phyloP scores from a whole-genome alignment of 176 grass and related monocot genomes.

The Dactylis glomerata region DNA sequence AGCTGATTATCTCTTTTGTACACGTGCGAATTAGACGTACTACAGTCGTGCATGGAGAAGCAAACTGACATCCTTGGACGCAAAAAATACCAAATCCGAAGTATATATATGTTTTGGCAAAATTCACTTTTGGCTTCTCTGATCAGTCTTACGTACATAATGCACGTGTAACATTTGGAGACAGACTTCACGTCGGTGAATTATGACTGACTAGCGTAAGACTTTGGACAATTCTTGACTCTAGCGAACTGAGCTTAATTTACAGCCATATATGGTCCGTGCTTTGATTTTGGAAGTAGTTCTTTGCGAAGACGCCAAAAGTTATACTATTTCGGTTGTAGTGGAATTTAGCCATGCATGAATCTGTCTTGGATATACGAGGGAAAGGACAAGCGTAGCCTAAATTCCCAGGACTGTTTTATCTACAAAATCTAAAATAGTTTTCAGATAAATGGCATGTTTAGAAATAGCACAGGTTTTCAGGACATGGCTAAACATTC shows the following conservation, averaged over 20 bases:
- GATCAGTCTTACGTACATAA: neutral
- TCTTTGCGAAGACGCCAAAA: too few species aligned
- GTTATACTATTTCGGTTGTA: too few species aligned
- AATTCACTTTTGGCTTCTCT: neutral
- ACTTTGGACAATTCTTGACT: neutral
- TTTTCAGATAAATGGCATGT: too few species aligned
- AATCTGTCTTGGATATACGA: too few species aligned
- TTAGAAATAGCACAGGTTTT: too few species aligned
- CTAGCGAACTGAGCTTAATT: neutral
- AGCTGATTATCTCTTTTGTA: neutral
- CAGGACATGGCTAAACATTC: too few species aligned
- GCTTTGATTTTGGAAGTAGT: neutral
- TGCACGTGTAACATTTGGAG: neutral
- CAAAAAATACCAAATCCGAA: neutral
- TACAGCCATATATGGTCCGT: neutral
- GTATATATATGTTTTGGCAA: neutral
- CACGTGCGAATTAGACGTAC: neutral
- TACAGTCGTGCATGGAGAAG: neutral
- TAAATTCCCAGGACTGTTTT: too few species aligned
- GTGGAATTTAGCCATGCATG: too few species aligned
- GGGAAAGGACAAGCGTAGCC: too few species aligned
- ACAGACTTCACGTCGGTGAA: neutral
- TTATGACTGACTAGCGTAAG: neutral
- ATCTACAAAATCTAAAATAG: too few species aligned
- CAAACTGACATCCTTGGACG: neutral